These are phyloP conservation scores for Ogataea kodamae DNA, from an alignment of 805 yeast species.

Conservation along the genomic window DNA sequence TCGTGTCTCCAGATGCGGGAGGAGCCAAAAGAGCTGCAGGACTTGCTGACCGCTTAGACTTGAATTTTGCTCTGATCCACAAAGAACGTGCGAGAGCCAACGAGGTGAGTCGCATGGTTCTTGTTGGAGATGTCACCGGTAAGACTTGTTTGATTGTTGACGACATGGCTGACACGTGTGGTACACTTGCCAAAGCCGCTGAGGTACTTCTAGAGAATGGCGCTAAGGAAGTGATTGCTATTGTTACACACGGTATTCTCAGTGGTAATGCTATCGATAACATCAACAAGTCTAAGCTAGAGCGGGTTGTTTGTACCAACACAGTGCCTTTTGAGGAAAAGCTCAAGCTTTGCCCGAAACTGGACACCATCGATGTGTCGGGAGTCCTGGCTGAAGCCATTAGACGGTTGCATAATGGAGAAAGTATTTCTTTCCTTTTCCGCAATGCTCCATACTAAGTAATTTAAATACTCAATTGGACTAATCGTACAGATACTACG, in stretches of 20 bases:
- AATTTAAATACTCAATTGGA: slow-evolving; percentile 1
- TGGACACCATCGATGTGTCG: slow-evolving; percentile 68
- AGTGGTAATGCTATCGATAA: slow-evolving; percentile 72
- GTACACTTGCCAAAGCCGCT: slow-evolving; percentile 79
- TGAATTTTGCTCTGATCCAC: slow-evolving; percentile 80
- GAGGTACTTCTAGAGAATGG: slow-evolving; percentile 65
- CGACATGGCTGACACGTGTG: slow-evolving; percentile 91
- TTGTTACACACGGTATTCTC: slow-evolving; percentile 78
- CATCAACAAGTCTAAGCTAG: slow-evolving; percentile 63
- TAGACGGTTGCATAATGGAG: slow-evolving; percentile 84
- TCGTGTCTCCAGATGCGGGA: slow-evolving; percentile 86
- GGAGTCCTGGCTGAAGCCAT: slow-evolving; percentile 77
- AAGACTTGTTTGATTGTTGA: slow-evolving; percentile 77
- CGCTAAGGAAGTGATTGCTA: slow-evolving; percentile 73
- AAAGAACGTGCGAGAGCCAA: slow-evolving; percentile 82
- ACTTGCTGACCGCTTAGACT: slow-evolving; percentile 72
- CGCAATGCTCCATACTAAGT: slow-evolving; percentile 53
- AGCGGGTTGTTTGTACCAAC: slow-evolving; percentile 73
- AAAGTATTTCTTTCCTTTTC: slow-evolving; percentile 76
- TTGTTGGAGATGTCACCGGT: slow-evolving; percentile 78
- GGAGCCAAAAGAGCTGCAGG: slow-evolving; percentile 90
- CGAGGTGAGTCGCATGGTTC: slow-evolving; percentile 79
- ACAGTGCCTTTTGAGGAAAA: slow-evolving; percentile 76
- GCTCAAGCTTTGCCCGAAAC: slow-evolving; percentile 51
- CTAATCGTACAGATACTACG: not conserved